phyloP scores from a whole-genome alignment of 1,139 yeast genomes.

The Pichia sp. region DNA sequence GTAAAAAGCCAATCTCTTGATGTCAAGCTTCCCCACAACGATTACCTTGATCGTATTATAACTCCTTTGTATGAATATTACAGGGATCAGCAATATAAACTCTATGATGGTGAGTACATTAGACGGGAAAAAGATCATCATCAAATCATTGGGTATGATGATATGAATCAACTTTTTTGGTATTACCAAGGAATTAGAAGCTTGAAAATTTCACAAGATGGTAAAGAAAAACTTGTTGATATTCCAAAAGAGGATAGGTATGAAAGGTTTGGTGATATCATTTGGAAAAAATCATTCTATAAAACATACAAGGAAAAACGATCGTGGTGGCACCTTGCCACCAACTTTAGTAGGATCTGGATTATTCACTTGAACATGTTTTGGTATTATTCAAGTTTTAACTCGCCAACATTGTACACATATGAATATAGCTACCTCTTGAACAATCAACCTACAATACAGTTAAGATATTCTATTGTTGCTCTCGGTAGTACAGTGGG shows the following conservation, averaged over 20 bases:
- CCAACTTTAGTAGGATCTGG: conserved; percentile 82
- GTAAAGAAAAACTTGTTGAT: conserved; percentile 42
- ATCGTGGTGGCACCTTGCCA: conserved; percentile 71
- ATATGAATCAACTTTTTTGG: conserved; percentile 84
- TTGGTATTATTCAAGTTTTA: conserved; percentile 79
- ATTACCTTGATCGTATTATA: conserved; percentile 39
- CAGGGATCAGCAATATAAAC: conserved; percentile 41
- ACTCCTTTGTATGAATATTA: conserved; percentile 45
- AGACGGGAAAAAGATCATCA: conserved; percentile 63
- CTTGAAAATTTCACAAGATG: conserved; percentile 35
- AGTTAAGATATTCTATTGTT: conserved; percentile 55
- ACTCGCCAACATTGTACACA: conserved; percentile 75
- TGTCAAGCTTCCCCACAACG: conserved; percentile 24
- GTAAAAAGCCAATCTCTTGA: conserved; percentile 14
- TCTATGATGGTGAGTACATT: conserved; percentile 38
- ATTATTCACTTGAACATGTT: conserved; percentile 69
- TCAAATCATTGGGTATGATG: conserved; percentile 77
- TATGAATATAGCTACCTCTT: conserved; percentile 50
- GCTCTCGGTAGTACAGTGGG: conserved; percentile 72
- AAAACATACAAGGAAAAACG: conserved; percentile 74
- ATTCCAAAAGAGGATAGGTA: conserved; percentile 45
- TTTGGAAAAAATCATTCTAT: conserved; percentile 61
- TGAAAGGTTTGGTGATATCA: conserved; percentile 41
- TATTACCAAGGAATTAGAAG: conserved; percentile 56
- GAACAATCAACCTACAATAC: conserved; percentile 63